These are phyloP conservation scores for Kodamaea kaohsiungensis DNA, from an alignment of 805 yeast species.

Conservation along the genomic window DNA sequence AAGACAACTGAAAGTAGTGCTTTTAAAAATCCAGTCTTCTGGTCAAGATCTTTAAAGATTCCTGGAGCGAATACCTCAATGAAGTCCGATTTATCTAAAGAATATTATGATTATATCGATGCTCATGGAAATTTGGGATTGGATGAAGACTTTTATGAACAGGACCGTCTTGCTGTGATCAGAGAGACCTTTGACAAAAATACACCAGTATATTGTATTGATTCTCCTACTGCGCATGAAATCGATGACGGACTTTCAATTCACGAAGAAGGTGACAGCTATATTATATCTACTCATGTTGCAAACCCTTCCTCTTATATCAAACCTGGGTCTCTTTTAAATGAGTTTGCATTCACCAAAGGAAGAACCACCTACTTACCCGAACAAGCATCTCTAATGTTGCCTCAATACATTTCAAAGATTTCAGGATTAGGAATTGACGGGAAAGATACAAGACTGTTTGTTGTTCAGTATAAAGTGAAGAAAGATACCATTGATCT, in stretches of 20 bases:
- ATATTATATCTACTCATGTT: constrained; percentile 64
- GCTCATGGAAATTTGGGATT: background rate
- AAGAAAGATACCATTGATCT: constrained; percentile 10
- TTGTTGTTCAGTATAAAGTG: constrained; percentile 35
- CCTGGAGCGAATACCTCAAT: constrained; percentile 46
- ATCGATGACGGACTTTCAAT: constrained; percentile 92
- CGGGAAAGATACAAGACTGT: constrained; percentile 42
- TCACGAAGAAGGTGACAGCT: constrained; percentile 28
- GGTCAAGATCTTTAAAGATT: constrained; percentile 47
- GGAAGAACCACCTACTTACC: constrained; percentile 76
- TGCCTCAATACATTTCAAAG: constrained; percentile 58
- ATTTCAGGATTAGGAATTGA: constrained; percentile 53
- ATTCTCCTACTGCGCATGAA: constrained; percentile 76
- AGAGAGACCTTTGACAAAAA: constrained; percentile 44
- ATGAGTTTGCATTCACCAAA: constrained; percentile 59
- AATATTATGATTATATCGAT: constrained; percentile 37
- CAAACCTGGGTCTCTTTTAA: constrained; percentile 37
- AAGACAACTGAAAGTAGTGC: constrained; percentile 21
- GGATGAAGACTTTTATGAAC: constrained; percentile 23
- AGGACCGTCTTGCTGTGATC: constrained; percentile 29
- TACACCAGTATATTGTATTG: constrained; percentile 76
- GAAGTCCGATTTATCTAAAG: constrained; percentile 45
- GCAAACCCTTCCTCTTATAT: constrained; percentile 85
- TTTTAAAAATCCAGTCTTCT: constrained; percentile 51
- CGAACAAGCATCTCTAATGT: constrained; percentile 63